A percentile compares a stretch with the other conserved stretches of the same genome.
phyloP scores from a whole-genome alignment of 495 filamentous ascomycete genomes.

The Thermothielavioides terrestris region DNA sequence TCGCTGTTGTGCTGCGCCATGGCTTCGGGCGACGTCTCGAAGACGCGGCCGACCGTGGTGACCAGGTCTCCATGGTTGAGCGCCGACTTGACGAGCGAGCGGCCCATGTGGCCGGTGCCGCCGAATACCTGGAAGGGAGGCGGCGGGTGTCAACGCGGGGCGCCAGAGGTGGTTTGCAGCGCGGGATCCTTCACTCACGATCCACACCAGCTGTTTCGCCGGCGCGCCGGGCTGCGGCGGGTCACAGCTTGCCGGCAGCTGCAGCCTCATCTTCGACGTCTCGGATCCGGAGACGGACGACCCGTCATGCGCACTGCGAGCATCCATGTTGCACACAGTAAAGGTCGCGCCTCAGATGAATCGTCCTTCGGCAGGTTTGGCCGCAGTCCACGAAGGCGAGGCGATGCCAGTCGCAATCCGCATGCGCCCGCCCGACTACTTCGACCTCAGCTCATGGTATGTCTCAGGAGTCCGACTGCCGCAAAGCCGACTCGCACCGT shows the following conservation, averaged over 20 bases:
- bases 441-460: slow-evolving; percentile 18
- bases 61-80: slow-evolving; percentile 82
- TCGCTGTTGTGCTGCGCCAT: slow-evolving; percentile 58
- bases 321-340: slow-evolving; percentile 13
- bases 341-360: background rate
- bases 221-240: slow-evolving; percentile 67
- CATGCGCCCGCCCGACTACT: slow-evolving; percentile 13
- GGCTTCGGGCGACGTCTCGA: slow-evolving; percentile 63
- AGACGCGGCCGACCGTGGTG: slow-evolving; percentile 75
- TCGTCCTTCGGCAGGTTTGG: background rate
- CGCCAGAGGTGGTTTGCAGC: background rate
- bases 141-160: slow-evolving; percentile 5
- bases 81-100: slow-evolving; percentile 72
- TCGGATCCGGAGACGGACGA: slow-evolving; percentile 20
- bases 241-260: slow-evolving; percentile 68
- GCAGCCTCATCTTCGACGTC: slow-evolving; percentile 28
- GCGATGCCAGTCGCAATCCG: slow-evolving; percentile 13
- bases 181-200: slow-evolving; percentile 45
- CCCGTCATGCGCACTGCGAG: slow-evolving; percentile 17
- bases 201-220: slow-evolving; percentile 69
- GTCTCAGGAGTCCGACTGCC: background rate
- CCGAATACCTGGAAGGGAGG: slow-evolving; percentile 68
- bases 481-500: background rate
- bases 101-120: slow-evolving; percentile 91
- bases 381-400: background rate